phyloP scores from a whole-genome alignment of 768 basidiomycete genomes.

The Pisolithus microcarpus region DNA sequence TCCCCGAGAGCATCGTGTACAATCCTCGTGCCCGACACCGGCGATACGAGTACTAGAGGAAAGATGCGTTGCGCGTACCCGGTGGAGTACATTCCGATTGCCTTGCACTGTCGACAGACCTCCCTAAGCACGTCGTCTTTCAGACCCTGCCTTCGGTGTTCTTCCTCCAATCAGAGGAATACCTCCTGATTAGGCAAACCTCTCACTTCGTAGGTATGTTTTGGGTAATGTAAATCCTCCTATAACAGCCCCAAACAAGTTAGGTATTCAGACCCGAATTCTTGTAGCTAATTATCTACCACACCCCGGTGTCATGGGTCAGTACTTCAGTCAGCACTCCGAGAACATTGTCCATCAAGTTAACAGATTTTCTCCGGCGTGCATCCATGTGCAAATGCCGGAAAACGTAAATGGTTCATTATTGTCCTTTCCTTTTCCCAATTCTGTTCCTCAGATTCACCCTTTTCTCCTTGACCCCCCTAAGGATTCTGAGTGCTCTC shows the following conservation, averaged over 20 bases:
- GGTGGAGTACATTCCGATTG: slow-evolving; percentile 94
- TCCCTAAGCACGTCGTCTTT: slow-evolving; percentile 82
- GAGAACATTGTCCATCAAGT: no score
- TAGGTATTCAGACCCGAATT: slow-evolving; percentile 22
- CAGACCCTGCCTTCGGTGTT: no score
- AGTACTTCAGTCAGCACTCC: no score
- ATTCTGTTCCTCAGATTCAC: neutral
- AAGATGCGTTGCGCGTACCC: slow-evolving; percentile 96
- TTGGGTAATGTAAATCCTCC: no score
- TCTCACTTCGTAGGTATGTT: no score
- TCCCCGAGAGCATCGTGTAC: slow-evolving; percentile 94
- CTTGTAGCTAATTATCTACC: neutral
- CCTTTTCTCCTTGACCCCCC: neutral
- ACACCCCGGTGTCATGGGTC: no score
- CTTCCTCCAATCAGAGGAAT: no score
- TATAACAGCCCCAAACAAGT: slow-evolving; percentile 39
- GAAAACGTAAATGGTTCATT: neutral
- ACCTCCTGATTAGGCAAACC: no score
- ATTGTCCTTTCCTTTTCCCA: neutral
- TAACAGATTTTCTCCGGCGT: no score
- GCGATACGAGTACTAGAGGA: slow-evolving; percentile 94
- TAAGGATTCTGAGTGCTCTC: neutral
- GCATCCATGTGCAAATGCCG: neutral
- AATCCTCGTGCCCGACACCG: slow-evolving; percentile 87
- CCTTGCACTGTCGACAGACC: slow-evolving; percentile 79